Percentiles rank a stretch among this genome's conserved stretches.
Conservation (phyloP, 2,329 filamentous ascomycete species). For the Tolypocladium sp. region DNA sequence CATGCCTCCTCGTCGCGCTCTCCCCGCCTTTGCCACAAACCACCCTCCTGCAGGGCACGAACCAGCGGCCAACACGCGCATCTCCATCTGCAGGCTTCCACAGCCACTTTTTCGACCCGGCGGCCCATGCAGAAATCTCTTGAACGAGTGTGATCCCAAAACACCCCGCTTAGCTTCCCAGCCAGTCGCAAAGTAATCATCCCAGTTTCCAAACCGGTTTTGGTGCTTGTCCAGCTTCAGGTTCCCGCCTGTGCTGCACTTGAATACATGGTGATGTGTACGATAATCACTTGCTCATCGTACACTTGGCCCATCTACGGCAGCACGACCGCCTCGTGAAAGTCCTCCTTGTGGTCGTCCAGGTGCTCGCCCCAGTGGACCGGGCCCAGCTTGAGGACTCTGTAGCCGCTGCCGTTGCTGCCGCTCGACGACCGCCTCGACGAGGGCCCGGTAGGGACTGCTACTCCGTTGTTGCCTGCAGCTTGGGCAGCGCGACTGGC, state of each 20-base stretch:
- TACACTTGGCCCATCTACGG: background rate
- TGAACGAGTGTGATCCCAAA: background rate
- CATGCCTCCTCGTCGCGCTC: no score
- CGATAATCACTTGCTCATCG: background rate
- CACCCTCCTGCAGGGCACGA: background rate
- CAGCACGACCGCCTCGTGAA: conserved; percentile 31
- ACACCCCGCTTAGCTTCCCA: background rate
- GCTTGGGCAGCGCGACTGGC: conserved; percentile 13
- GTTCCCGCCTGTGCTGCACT: background rate
- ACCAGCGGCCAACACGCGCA: background rate
- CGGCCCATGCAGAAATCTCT: background rate
- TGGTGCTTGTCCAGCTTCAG: background rate
- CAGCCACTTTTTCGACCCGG: background rate
- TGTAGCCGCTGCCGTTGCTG: conserved; percentile 33
- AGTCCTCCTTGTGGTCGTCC: conserved; percentile 48
- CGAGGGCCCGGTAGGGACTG: conserved; percentile 9
- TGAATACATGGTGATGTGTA: background rate
- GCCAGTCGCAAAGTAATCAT: background rate
- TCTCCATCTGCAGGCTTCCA: background rate
- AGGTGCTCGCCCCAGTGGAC: conserved; percentile 55
- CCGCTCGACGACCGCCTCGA: conserved; percentile 45
- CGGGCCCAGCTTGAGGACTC: conserved; percentile 55
- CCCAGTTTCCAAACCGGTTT: background rate
- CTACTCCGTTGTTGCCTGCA: conserved; percentile 15
- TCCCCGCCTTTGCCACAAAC: background rate